Evolutionary conservation across 1,139 yeast species (phyloP).

Genomic region (Diutina mesorugosa): DNA sequence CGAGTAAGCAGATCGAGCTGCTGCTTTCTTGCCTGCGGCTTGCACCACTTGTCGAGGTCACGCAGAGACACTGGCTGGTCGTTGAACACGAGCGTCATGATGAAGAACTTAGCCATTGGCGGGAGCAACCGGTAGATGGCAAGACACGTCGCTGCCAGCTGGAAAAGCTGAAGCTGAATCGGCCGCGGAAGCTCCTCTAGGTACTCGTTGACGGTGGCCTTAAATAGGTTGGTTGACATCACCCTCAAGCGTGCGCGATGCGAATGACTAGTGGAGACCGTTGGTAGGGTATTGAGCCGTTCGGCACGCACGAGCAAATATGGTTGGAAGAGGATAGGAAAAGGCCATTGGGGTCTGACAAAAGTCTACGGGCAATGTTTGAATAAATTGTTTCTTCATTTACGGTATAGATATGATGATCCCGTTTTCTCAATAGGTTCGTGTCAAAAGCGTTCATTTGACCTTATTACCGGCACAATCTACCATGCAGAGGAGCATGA

Average conservation of each 20-base stretch:
- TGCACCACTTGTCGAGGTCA: constrained; percentile 70
- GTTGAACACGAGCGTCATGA: constrained; percentile 77
- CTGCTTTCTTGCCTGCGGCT: constrained; percentile 36
- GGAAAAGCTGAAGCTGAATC: constrained; percentile 67
- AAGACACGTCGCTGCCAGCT: constrained; percentile 81
- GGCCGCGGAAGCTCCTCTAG: constrained; percentile 80
- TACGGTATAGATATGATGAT: too few species aligned
- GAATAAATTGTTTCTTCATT: too few species aligned
- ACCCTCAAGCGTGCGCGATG: neutral
- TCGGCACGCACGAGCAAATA: neutral
- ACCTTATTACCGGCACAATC: too few species aligned
- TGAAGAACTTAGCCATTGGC: constrained; percentile 75
- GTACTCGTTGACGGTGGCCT: constrained; percentile 77
- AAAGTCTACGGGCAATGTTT: too few species aligned
- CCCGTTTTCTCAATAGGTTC: too few species aligned
- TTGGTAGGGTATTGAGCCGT: neutral
- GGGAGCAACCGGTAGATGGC: constrained; percentile 85
- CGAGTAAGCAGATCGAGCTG: constrained; percentile 74
- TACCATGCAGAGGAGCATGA: too few species aligned
- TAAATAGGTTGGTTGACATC: constrained; percentile 9
- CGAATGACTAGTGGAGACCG: neutral
- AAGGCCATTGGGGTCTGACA: neutral
- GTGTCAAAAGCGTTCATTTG: too few species aligned
- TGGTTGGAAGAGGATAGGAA: neutral
- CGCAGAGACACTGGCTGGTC: constrained; percentile 58